Evolutionary conservation across 2,329 filamentous ascomycete species (phyloP).

Genomic region (Chaetomium sp.): DNA sequence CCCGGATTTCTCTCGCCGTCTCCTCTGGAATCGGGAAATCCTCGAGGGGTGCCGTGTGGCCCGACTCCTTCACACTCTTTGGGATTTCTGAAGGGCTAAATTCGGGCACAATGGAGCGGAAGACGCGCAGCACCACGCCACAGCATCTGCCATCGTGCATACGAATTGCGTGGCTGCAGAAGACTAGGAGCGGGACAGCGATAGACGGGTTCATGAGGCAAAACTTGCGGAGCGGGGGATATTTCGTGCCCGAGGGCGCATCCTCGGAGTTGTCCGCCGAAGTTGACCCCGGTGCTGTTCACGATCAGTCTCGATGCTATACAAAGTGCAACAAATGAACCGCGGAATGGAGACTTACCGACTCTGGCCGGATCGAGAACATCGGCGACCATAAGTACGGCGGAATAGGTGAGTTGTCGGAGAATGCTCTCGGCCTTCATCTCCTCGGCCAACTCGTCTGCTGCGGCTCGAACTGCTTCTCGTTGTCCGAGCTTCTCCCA

Average conservation of each 20-base stretch:
- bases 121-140: conserved; percentile 80
- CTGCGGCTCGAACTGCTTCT: conserved; percentile 63
- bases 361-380: conserved; percentile 75
- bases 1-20: conserved; percentile 70
- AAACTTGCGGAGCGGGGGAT: conserved; percentile 73
- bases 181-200: conserved; percentile 85
- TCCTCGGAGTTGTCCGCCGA: conserved; percentile 37
- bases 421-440: conserved; percentile 98
- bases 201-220: conserved; percentile 76
- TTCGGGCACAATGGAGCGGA: conserved; percentile 80
- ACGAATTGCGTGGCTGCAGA: conserved; percentile 86
- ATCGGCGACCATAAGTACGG: conserved; percentile 87
- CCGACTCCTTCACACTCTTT: conserved; percentile 25
- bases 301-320: conserved; percentile 5
- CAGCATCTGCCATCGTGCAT: conserved; percentile 91
- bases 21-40: conserved; percentile 53
- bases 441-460: conserved; percentile 84
- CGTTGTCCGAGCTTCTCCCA: conserved; percentile 76
- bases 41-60: conserved; percentile 35
- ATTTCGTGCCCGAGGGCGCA: conserved; percentile 41
- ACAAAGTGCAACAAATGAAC: background rate
- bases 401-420: conserved; percentile 87
- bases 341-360: conserved; percentile 14
- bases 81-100: conserved; percentile 53
- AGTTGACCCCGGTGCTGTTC: conserved; percentile 36